Conservation (phyloP, 202 grass and related monocot species). For the Schoenoplectus triqueter region DNA sequence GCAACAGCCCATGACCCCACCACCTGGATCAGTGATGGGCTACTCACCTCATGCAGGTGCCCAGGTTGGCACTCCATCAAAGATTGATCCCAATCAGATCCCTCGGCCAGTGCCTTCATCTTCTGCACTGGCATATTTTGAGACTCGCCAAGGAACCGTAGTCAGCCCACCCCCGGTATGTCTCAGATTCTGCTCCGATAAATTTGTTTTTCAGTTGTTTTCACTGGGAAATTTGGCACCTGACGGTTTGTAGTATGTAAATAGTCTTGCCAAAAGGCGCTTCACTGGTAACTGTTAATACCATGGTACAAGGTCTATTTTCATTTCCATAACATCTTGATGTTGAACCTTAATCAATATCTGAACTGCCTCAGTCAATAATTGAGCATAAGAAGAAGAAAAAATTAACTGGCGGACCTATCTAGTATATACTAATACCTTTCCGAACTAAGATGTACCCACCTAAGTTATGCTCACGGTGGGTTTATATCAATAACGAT, state of each 20-base stretch:
- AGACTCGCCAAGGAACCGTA: conserved; percentile 87
- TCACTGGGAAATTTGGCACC: conserved; percentile 30
- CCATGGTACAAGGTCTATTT: neutral
- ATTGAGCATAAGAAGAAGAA: neutral
- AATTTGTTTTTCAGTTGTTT: conserved; percentile 25
- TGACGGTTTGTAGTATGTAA: conserved; percentile 20
- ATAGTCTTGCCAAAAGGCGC: neutral
- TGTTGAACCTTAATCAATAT: neutral
- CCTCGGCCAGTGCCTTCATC: conserved; percentile 73
- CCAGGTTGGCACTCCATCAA: conserved; percentile 77
- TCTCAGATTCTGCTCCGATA: conserved; percentile 29
- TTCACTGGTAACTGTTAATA: conserved; percentile 17
- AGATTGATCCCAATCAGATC: conserved; percentile 98
- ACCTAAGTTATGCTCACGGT: neutral
- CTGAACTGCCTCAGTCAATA: neutral
- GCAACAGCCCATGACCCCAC: conserved; percentile 55
- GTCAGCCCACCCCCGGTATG: conserved; percentile 84
- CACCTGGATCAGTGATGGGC: conserved; percentile 56
- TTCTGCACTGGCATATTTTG: conserved; percentile 60
- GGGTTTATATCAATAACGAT: neutral
- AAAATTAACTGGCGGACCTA: neutral
- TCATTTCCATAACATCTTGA: neutral
- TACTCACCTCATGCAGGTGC: conserved; percentile 80
- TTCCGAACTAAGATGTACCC: neutral
- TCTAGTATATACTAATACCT: neutral